Evolutionary conservation across 2,329 filamentous ascomycete genomes (phyloP).

Genomic region (Teratosphaeria destructans): DNA sequence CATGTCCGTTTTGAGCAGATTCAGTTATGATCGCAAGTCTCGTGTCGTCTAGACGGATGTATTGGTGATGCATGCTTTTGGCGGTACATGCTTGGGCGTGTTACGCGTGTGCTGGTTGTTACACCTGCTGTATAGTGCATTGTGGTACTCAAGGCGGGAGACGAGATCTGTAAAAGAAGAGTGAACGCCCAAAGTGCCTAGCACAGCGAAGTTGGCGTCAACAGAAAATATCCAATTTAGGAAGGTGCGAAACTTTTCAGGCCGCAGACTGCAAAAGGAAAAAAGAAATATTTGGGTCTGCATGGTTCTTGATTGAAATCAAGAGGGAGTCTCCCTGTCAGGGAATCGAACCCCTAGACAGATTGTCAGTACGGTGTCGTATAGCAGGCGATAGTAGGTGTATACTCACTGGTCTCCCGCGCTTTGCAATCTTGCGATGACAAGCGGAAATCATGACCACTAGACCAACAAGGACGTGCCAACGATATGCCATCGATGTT

Average conservation of each 20-base stretch:
- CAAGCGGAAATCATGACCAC: conserved; percentile 29
- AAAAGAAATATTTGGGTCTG: background rate
- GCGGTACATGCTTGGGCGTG: no score
- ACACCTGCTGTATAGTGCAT: no score
- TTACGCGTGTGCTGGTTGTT: no score
- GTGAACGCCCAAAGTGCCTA: no score
- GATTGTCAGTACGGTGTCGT: background rate
- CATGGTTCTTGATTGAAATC: background rate
- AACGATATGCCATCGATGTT: no score
- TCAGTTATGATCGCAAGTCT: no score
- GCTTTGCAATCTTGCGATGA: conserved; percentile 10
- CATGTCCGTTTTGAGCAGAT: no score
- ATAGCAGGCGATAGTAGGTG: background rate
- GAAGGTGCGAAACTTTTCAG: background rate
- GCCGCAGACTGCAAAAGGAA: background rate
- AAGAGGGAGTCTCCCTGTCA: background rate
- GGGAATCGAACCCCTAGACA: background rate
- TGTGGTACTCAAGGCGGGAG: no score
- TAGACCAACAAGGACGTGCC: conserved; percentile 19
- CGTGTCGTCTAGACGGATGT: no score
- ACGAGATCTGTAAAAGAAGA: no score
- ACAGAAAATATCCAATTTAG: background rate
- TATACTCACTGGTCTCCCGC: background rate
- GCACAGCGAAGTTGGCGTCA: background rate
- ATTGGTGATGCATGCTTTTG: no score